Conservation (phyloP, 2,329 filamentous ascomycete genomes). For the Clonostachys byssicola region DNA sequence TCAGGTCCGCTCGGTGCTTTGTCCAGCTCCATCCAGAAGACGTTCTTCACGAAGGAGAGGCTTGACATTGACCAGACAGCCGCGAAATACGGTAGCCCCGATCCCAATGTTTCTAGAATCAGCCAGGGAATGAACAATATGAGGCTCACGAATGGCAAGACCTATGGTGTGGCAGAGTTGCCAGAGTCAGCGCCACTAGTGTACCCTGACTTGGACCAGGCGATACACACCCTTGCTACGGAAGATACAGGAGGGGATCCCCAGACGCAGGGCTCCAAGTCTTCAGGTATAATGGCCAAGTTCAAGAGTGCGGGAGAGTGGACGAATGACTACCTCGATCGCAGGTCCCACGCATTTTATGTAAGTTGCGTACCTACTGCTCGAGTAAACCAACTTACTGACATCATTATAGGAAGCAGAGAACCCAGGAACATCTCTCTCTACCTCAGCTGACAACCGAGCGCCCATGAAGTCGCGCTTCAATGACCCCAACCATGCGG, state of each 20-base stretch:
- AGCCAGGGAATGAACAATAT: slow-evolving; percentile 15
- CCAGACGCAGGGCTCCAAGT: no score
- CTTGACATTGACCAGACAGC: neutral
- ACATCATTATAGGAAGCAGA: slow-evolving; percentile 16
- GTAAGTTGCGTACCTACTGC: slow-evolving; percentile 13
- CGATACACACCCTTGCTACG: no score
- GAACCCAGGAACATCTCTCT: slow-evolving; percentile 32
- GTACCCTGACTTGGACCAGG: slow-evolving; percentile 22
- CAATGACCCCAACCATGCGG: slow-evolving; percentile 45
- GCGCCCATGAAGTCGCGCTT: slow-evolving; percentile 38
- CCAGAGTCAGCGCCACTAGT: slow-evolving; percentile 31
- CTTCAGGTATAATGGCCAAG: slow-evolving; percentile 4
- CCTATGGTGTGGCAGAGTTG: slow-evolving; percentile 26
- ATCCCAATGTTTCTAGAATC: slow-evolving; percentile 6
- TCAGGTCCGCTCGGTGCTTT: slow-evolving; percentile 8
- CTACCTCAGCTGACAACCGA: slow-evolving; percentile 16
- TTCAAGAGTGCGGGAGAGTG: slow-evolving; percentile 23
- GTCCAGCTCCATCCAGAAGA: slow-evolving; percentile 18
- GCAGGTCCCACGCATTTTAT: slow-evolving; percentile 38
- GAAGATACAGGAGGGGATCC: no score
- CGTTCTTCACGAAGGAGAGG: neutral
- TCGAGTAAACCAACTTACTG: no score
- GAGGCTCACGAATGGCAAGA: slow-evolving; percentile 24
- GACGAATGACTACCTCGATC: slow-evolving; percentile 43
- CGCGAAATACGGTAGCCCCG: neutral